Evolutionary conservation across 169 alveolate genomes (phyloP).

Genomic region (Miamiensis avidus): DNA sequence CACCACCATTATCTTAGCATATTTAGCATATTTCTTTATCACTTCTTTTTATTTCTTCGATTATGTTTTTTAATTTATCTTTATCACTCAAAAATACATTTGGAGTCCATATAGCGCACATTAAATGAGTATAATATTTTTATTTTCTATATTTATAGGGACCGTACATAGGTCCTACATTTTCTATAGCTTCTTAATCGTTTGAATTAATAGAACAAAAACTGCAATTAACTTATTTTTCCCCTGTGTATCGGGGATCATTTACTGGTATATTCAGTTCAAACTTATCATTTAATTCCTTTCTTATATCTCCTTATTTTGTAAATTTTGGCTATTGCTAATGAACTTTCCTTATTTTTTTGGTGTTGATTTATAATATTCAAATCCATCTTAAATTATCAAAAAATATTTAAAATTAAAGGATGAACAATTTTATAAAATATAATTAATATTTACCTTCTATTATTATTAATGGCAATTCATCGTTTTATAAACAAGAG

Average conservation of each 20-base stretch:
- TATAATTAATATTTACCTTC: background rate
- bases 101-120: conserved; percentile 52
- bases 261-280: background rate
- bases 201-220: conserved; percentile 25
- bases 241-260: background rate
- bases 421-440: no score
- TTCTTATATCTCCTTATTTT: background rate
- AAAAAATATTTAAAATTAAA: no score
- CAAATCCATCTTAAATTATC: background rate
- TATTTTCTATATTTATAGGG: conserved; percentile 23
- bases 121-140: conserved; percentile 29
- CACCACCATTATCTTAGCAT: conserved; percentile 39
- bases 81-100: conserved; percentile 25
- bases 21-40: conserved; percentile 20
- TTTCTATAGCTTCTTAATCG: conserved; percentile 31
- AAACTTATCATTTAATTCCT: no score
- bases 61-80: conserved; percentile 31
- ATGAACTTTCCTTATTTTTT: background rate
- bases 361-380: background rate
- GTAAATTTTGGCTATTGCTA: background rate
- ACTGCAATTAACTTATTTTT: conserved; percentile 8
- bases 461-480: background rate
- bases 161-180: conserved; percentile 44
- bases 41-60: conserved; percentile 26
- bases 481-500: background rate